Percentiles rank a stretch among this genome's conserved stretches.
phyloP scores from a whole-genome alignment of 1,139 yeast species.

The Blastobotrys raffinosifermentans region DNA sequence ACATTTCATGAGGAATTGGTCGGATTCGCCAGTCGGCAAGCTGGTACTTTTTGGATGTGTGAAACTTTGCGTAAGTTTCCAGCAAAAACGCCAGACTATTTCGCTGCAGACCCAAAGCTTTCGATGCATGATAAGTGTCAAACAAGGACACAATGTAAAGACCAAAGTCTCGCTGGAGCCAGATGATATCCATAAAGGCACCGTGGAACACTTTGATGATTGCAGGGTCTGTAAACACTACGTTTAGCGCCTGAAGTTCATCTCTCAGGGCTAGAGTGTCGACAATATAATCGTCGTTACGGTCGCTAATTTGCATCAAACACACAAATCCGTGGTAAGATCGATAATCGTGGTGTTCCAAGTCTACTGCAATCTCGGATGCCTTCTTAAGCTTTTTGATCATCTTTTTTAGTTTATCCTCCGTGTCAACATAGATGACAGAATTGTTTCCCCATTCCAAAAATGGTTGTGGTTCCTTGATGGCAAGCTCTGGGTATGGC shows the following conservation, averaged over 20 bases:
- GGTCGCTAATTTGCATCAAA: slow-evolving; percentile 85
- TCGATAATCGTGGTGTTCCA: slow-evolving; percentile 93
- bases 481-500: slow-evolving; percentile 55
- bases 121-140: slow-evolving; percentile 90
- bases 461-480: slow-evolving; percentile 48
- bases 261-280: slow-evolving; percentile 74
- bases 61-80: slow-evolving; percentile 74
- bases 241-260: slow-evolving; percentile 61
- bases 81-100: slow-evolving; percentile 80
- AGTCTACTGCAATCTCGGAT: slow-evolving; percentile 83
- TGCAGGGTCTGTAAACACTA: slow-evolving; percentile 70
- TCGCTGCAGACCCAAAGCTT: slow-evolving; percentile 68
- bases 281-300: slow-evolving; percentile 76
- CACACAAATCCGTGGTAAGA: slow-evolving; percentile 88
- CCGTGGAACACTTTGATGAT: slow-evolving; percentile 92
- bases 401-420: slow-evolving; percentile 49
- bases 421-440: slow-evolving; percentile 68
- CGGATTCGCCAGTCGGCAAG: slow-evolving; percentile 95
- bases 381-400: slow-evolving; percentile 44
- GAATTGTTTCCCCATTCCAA: slow-evolving; percentile 60
- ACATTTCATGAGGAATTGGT: slow-evolving; percentile 74
- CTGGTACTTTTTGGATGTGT: slow-evolving; percentile 91
- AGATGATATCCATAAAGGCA: slow-evolving; percentile 92
- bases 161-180: slow-evolving; percentile 96
- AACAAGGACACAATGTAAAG: slow-evolving; percentile 82